A percentile compares a stretch with the other conserved stretches of the same genome.
phyloP scores from a whole-genome alignment of 768 basidiomycete species.

The Coprinopsis cinerea region DNA sequence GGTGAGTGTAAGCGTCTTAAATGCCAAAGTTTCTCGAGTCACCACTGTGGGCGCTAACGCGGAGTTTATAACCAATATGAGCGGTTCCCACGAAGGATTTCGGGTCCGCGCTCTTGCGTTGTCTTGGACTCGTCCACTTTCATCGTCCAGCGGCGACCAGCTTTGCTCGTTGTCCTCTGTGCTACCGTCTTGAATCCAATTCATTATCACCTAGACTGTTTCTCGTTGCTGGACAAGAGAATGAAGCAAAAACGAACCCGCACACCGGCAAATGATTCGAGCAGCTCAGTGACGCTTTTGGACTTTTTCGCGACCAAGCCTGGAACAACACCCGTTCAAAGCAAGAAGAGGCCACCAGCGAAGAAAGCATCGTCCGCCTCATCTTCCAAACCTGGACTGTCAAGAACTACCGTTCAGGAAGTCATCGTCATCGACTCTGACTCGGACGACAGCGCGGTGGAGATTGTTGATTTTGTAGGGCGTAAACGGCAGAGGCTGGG shows the following conservation, averaged over 20 bases:
- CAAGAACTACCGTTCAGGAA: conserved; percentile 22
- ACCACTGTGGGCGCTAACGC: too few species aligned
- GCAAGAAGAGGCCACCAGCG: not conserved
- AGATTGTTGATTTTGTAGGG: conserved; percentile 23
- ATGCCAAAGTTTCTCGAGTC: too few species aligned
- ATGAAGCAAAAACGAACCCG: conserved; percentile 11
- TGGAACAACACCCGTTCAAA: not conserved
- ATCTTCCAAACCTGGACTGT: not conserved
- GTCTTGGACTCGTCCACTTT: too few species aligned
- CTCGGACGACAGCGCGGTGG: conserved; percentile 37
- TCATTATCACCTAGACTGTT: not conserved
- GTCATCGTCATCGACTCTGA: conserved; percentile 64
- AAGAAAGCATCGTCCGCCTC: not conserved
- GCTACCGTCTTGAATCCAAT: too few species aligned
- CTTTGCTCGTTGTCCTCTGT: too few species aligned
- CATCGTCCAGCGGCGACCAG: too few species aligned
- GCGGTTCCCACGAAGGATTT: too few species aligned
- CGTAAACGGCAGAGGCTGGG: conserved; percentile 20
- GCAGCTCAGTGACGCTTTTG: conserved; percentile 6
- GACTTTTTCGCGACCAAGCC: conserved; percentile 10
- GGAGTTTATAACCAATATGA: too few species aligned
- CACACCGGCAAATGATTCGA: not conserved
- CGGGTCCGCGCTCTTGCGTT: too few species aligned
- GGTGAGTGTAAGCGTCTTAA: too few species aligned
- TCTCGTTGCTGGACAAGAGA: not conserved